Conservation (phyloP, 1,284 basidiomycete species). For the Ceratobasidium sp. region DNA sequence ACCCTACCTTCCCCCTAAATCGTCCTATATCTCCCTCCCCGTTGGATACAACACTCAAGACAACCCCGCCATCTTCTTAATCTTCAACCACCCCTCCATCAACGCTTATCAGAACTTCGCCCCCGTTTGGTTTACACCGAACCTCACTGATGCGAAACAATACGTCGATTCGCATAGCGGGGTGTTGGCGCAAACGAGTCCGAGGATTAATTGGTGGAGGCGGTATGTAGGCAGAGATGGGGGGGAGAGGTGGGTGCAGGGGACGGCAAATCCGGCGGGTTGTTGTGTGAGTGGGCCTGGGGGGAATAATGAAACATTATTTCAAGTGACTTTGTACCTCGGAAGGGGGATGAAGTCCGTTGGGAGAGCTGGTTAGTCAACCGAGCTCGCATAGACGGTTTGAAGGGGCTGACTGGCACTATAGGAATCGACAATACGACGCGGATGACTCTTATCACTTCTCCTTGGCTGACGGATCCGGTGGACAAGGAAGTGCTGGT, state of each 20-base stretch:
- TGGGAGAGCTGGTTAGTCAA: conserved; percentile 5
- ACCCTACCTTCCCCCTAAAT: conserved; percentile 64
- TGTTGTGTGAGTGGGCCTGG: conserved; percentile 63
- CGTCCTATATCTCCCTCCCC: conserved; percentile 71
- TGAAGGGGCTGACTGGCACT: conserved; percentile 68
- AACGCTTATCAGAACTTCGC: conserved; percentile 73
- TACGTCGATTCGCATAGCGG: conserved; percentile 68
- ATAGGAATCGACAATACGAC: conserved; percentile 68
- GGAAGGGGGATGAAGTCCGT: not conserved
- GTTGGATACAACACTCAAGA: conserved; percentile 68
- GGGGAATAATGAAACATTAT: conserved; percentile 71
- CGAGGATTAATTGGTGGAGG: conserved; percentile 73
- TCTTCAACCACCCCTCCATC: conserved; percentile 73
- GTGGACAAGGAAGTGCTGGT: conserved; percentile 67
- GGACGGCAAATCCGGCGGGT: conserved; percentile 72
- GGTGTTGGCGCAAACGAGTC: conserved; percentile 69
- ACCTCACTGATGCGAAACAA: conserved; percentile 69
- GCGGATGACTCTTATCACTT: conserved; percentile 63
- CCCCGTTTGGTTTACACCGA: conserved; percentile 65
- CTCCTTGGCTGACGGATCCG: conserved; percentile 72
- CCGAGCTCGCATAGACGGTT: conserved; percentile 47
- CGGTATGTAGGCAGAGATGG: conserved; percentile 64
- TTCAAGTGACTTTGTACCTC: conserved; percentile 66
- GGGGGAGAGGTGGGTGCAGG: conserved; percentile 65
- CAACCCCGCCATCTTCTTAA: conserved; percentile 74